Conservation (phyloP, 805 yeast genomes). For the Kluyveromyces siamensis region DNA sequence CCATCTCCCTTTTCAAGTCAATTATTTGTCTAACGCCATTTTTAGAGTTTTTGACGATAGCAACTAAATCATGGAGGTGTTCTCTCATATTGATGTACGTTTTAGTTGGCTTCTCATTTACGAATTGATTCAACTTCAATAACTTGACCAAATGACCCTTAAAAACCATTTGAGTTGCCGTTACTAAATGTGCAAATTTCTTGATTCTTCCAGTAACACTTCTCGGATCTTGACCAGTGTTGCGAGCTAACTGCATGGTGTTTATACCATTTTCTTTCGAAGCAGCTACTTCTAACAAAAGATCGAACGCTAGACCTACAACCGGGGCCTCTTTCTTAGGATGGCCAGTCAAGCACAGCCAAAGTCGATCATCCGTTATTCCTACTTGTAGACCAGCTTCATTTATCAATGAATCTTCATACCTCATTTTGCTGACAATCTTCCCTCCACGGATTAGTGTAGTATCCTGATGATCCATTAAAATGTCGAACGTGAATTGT, state of each 20-base stretch:
- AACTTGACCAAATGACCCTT: conserved; percentile 46
- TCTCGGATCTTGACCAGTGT: conserved; percentile 61
- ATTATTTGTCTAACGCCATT: conserved; percentile 49
- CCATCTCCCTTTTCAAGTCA: conserved; percentile 53
- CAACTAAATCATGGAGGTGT: conserved; percentile 32
- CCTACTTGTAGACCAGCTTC: conserved; percentile 14
- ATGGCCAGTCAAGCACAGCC: conserved; percentile 49
- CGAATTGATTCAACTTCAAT: conserved; percentile 42
- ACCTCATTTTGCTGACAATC: background rate
- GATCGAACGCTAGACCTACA: conserved; percentile 47
- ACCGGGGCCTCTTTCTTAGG: conserved; percentile 41
- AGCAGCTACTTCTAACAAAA: conserved; percentile 53
- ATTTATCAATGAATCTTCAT: background rate
- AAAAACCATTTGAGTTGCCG: conserved; percentile 31
- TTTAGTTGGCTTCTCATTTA: conserved; percentile 14
- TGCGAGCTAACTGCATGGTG: conserved; percentile 45
- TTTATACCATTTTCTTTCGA: conserved; percentile 48
- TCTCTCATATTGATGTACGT: conserved; percentile 21
- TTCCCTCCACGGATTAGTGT: conserved; percentile 6
- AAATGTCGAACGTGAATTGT: conserved; percentile 13
- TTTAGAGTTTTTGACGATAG: conserved; percentile 47
- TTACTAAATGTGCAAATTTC: conserved; percentile 42
- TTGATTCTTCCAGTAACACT: conserved; percentile 58
- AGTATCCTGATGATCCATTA: conserved; percentile 13
- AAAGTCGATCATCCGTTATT: conserved; percentile 48